phyloP scores from a whole-genome alignment of 2,329 filamentous ascomycete species.

The Fusarium clavum region DNA sequence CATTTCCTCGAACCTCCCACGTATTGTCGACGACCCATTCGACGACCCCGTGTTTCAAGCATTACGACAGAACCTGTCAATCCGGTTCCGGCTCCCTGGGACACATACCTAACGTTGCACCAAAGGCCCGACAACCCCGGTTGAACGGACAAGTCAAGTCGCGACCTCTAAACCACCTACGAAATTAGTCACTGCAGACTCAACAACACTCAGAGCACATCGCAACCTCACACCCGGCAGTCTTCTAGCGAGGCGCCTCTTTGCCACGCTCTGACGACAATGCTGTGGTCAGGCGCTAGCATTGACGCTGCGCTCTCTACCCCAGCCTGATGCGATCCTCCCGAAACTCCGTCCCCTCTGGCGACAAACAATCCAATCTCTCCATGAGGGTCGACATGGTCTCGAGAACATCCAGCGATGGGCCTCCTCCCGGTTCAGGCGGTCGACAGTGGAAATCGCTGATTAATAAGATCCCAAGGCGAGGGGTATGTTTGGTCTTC shows the following conservation, averaged over 20 bases:
- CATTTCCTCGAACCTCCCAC: background rate
- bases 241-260: slow-evolving; percentile 41
- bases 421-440: slow-evolving; percentile 26
- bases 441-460: slow-evolving; percentile 37
- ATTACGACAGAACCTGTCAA: background rate
- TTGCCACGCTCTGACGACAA: slow-evolving; percentile 40
- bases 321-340: slow-evolving; percentile 43
- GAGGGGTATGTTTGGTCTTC: slow-evolving; percentile 16
- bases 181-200: background rate
- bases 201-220: background rate
- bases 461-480: slow-evolving; percentile 33
- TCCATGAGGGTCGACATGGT: slow-evolving; percentile 45
- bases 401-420: slow-evolving; percentile 49
- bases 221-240: background rate
- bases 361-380: slow-evolving; percentile 29
- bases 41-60: background rate
- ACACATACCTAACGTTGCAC: slow-evolving; percentile 27
- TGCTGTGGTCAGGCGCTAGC: slow-evolving; percentile 43
- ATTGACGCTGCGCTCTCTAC: slow-evolving; percentile 43
- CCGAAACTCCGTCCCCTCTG: slow-evolving; percentile 26
- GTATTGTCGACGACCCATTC: background rate
- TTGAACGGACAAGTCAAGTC: slow-evolving; percentile 9
- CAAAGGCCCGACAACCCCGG: slow-evolving; percentile 26
- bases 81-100: slow-evolving; percentile 19
- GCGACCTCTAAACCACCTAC: background rate